Percentiles rank a stretch among this genome's conserved stretches.
These are phyloP conservation scores for Lenwebbia sp. DNA, from an alignment of 345 rosid species.

Conservation along the genomic window DNA sequence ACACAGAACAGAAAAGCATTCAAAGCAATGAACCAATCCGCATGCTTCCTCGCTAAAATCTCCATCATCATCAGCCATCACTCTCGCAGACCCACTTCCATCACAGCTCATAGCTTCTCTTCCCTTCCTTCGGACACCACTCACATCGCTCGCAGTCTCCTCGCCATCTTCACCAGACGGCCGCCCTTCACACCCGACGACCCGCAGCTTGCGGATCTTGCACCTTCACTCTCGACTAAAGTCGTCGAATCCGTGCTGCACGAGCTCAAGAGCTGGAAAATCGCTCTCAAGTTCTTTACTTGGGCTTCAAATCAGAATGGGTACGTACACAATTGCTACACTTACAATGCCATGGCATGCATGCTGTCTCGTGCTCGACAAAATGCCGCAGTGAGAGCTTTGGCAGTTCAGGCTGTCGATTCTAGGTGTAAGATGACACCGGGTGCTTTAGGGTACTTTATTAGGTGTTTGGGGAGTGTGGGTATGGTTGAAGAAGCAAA, in stretches of 20 bases:
- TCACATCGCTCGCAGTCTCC: conserved; percentile 22
- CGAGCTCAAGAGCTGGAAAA: conserved; percentile 44
- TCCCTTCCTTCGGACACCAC: conserved; percentile 14
- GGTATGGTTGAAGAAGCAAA: conserved; percentile 65
- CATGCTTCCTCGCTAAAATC: neutral
- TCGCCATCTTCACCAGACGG: conserved; percentile 44
- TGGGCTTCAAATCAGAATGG: conserved; percentile 65
- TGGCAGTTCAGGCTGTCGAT: conserved; percentile 30
- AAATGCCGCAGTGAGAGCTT: conserved; percentile 46
- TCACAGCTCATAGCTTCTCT: conserved; percentile 7
- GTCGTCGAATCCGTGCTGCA: conserved; percentile 57
- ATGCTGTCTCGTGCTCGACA: conserved; percentile 94
- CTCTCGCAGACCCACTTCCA: conserved; percentile 25
- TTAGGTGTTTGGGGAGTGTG: conserved; percentile 67
- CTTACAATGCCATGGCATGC: conserved; percentile 80
- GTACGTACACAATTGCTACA: conserved; percentile 48
- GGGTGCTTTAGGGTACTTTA: conserved; percentile 66
- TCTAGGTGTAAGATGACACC: conserved; percentile 59
- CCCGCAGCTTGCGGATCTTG: conserved; percentile 39
- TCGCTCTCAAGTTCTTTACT: conserved; percentile 43
- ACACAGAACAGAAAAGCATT: neutral
- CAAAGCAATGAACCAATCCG: neutral
- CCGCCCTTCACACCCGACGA: conserved; percentile 31
- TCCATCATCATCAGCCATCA: neutral
- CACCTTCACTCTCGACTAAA: conserved; percentile 41